Percentiles rank a stretch among this genome's conserved stretches.
phyloP scores from a whole-genome alignment of 495 filamentous ascomycete genomes.

The Xylaria palmicola region DNA sequence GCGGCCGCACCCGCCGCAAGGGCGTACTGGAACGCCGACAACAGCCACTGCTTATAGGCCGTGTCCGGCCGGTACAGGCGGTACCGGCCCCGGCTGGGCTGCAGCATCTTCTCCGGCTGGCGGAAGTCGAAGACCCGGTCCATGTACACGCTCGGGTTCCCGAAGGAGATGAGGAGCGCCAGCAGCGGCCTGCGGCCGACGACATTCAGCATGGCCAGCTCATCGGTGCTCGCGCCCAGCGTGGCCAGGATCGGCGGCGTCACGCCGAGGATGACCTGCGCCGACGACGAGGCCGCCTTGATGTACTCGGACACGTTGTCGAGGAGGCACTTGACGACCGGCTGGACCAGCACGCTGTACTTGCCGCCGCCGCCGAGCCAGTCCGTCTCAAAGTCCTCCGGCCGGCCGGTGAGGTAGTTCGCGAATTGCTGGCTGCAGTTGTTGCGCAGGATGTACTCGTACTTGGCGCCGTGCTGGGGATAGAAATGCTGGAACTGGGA shows the following conservation, averaged over 20 bases:
- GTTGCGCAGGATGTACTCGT: slow-evolving; percentile 18
- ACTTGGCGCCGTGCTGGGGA: slow-evolving; percentile 13
- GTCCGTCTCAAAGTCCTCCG: slow-evolving; percentile 2
- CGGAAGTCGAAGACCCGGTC: slow-evolving; percentile 9
- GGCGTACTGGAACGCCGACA: slow-evolving; percentile 15
- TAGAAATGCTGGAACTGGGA: slow-evolving; percentile 23
- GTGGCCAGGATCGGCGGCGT: slow-evolving; percentile 26
- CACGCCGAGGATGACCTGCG: slow-evolving; percentile 30
- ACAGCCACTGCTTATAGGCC: neutral
- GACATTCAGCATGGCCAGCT: slow-evolving; percentile 15
- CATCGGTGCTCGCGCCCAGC: slow-evolving; percentile 19
- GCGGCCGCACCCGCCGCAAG: slow-evolving; percentile 21
- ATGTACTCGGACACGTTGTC: slow-evolving; percentile 24
- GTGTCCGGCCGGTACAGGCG: neutral
- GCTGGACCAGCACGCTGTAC: slow-evolving; percentile 3
- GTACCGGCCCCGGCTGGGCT: neutral
- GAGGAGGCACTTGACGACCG: slow-evolving; percentile 29
- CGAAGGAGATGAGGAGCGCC: slow-evolving; percentile 12
- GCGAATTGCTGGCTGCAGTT: slow-evolving; percentile 20
- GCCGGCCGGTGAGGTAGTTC: slow-evolving; percentile 20
- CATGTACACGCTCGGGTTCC: slow-evolving; percentile 7
- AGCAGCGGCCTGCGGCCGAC: slow-evolving; percentile 21
- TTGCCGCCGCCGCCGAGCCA: slow-evolving; percentile 14
- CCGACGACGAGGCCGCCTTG: slow-evolving; percentile 27
- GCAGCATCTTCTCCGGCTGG: slow-evolving; percentile 9